A percentile compares a stretch with the other conserved stretches of the same genome.
Conservation (phyloP, 768 basidiomycete genomes). For the Lentinula aciculospora region DNA sequence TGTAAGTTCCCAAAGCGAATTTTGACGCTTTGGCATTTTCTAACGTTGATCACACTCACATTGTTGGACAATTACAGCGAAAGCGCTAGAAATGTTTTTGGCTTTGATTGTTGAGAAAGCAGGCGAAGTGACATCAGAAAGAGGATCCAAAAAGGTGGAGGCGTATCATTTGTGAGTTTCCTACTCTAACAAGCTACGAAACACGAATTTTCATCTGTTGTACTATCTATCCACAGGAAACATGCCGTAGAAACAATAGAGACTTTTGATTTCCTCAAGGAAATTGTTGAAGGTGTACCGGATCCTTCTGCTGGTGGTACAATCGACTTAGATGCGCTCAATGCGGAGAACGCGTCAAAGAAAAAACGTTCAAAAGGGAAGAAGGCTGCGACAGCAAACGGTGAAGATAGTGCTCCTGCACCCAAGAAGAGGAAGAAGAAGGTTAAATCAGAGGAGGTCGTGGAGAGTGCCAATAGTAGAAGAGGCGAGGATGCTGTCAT, state of each 20-base stretch:
- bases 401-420: constrained; percentile 30
- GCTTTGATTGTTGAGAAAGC: constrained; percentile 78
- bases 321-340: constrained; percentile 63
- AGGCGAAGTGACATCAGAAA: constrained; percentile 68
- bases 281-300: constrained; percentile 80
- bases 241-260: constrained; percentile 85
- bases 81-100: constrained; percentile 91
- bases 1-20: constrained; percentile 55
- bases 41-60: background rate
- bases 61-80: constrained; percentile 62
- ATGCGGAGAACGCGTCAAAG: constrained; percentile 39
- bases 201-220: background rate
- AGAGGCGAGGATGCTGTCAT: constrained; percentile 24
- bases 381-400: constrained; percentile 32
- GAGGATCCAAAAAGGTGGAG: constrained; percentile 86
- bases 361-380: constrained; percentile 58
- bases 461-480: constrained; percentile 24
- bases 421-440: constrained; percentile 49
- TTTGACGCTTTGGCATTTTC: background rate
- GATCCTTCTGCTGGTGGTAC: constrained; percentile 86
- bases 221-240: constrained; percentile 52
- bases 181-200: background rate
- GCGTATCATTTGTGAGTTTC: constrained; percentile 81
- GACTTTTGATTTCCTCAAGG: constrained; percentile 91
- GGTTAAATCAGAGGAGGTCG: constrained; percentile 32